phyloP scores from a whole-genome alignment of 192 early-diverging fungal genomes.

The Phlyctochytrium arcticum region DNA sequence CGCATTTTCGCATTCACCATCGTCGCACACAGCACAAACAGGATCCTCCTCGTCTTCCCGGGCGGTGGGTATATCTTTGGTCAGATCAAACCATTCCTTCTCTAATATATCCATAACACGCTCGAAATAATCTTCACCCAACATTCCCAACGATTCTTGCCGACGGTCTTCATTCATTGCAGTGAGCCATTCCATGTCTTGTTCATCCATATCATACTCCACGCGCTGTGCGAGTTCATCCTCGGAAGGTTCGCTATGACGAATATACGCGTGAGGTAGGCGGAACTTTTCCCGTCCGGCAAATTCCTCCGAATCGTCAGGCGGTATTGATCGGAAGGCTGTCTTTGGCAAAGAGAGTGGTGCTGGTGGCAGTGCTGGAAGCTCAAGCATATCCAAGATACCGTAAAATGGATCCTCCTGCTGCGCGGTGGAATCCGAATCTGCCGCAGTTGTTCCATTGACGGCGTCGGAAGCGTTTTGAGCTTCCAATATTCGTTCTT shows the following conservation, averaged over 20 bases:
- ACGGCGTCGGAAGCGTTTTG: too few relatives aligned
- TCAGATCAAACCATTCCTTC: slow-evolving; percentile 96
- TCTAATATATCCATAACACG: slow-evolving; percentile 83
- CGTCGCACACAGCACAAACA: slow-evolving; percentile 91
- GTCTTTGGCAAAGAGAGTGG: slow-evolving; percentile 8
- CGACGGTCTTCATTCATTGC: slow-evolving; percentile 63
- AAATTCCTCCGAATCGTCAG: neutral
- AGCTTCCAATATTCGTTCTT: too few relatives aligned
- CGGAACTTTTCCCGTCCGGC: neutral
- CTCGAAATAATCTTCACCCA: slow-evolving; percentile 71
- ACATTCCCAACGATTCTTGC: slow-evolving; percentile 45
- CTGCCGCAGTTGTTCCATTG: too few relatives aligned
- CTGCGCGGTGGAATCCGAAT: too few relatives aligned
- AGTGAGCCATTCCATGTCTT: slow-evolving; percentile 67
- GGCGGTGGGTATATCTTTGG: slow-evolving; percentile 75
- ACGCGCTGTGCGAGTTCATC: slow-evolving; percentile 49
- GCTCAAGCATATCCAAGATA: neutral
- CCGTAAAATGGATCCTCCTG: neutral
- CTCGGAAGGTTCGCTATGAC: slow-evolving; percentile 40
- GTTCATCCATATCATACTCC: slow-evolving; percentile 99
- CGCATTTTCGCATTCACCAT: slow-evolving; percentile 98
- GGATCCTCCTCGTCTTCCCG: slow-evolving; percentile 64
- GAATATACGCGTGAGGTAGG: slow-evolving; percentile 10
- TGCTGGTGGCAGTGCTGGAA: slow-evolving; percentile 22
- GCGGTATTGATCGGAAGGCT: slow-evolving; percentile 2